phyloP scores from a whole-genome alignment of 306 rosid species.

The Begonia peltatifolia region DNA sequence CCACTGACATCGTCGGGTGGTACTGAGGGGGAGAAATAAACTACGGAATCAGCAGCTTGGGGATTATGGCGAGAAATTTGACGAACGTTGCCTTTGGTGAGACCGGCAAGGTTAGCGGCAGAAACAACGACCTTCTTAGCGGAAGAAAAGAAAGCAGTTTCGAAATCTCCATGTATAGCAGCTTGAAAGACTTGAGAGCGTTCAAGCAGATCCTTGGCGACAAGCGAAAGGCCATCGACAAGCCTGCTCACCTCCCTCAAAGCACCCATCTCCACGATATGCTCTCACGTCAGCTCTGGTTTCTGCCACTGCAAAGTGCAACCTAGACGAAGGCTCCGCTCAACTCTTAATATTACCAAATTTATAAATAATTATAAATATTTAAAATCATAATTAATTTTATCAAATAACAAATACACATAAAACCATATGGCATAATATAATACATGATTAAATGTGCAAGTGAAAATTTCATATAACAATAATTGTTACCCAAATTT shows the following conservation, averaged over 20 bases:
- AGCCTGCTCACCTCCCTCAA: constrained; percentile 32
- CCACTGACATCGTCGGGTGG: constrained; percentile 6
- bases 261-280: constrained; percentile 7
- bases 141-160: constrained; percentile 22
- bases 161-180: constrained; percentile 21
- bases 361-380: too few species aligned
- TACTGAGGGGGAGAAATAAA: constrained; percentile 24
- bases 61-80: constrained; percentile 19
- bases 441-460: too few species aligned
- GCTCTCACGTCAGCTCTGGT: too few species aligned
- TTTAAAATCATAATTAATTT: too few species aligned
- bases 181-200: constrained; percentile 27
- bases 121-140: constrained; percentile 37
- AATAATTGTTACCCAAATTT: too few species aligned
- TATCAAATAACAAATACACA: too few species aligned
- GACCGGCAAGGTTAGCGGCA: constrained; percentile 64
- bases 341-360: too few species aligned
- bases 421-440: too few species aligned
- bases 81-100: constrained; percentile 55
- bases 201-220: constrained; percentile 49
- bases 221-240: constrained; percentile 45
- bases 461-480: too few species aligned
- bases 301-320: too few species aligned
- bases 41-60: constrained; percentile 23
- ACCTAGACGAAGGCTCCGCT: too few species aligned